Base-by-base conservation (phyloP, 2,329 filamentous ascomycete species). In the Alternaria gaisen region DNA sequence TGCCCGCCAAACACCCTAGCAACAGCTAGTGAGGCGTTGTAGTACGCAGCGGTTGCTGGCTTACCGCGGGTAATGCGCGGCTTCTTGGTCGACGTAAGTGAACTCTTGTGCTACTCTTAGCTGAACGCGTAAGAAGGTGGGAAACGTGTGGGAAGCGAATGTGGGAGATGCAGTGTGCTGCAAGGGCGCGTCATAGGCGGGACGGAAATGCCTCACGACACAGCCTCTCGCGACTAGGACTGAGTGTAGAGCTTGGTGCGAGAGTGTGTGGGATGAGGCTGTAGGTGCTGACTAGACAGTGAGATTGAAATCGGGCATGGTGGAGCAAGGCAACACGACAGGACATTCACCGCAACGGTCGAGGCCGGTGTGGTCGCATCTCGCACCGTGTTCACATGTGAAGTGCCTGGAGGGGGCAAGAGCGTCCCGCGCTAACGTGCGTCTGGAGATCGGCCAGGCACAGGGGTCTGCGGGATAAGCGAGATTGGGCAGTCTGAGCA, bases 401-500 rank as follows among this genome's bases (percentile, higher is more conserved):
- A 59, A 44, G 58, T 46, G 43, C 24, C 22, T 53, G 38, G 51
- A 41, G 32, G 51, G 51, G 34, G 36, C 26, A 22, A 53, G 34
- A 18, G 34, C 52, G 30, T 44, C 32, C 52, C 32, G 40, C 32
- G 32, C 12, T 36, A 14, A 36, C 28, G 24, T 36, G 52, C 14
- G 30, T 54, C 40, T 42, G 40, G 40, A 20, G 40, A 42, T 42
- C 40, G 18, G 16, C 11, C 28, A 18, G n/a, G 38, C 16, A 53
- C 24, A 14, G 18, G 14, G 60, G 51, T 36, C 24, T 24, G 36
- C 28, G 48, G 52, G 36, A 40, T 43, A 61, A 67, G 63, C 66
- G 66, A 71, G 59, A 68, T 70, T 67, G 60, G 57, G 51, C 6
- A 42, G 58, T 56, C 59, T 34, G 61, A 65, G 69, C 69, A 66